Percentiles rank a stretch among this genome's conserved stretches.
Conservation (phyloP, 2,329 filamentous ascomycete genomes). For the Rhytidhysteron rufulum region DNA sequence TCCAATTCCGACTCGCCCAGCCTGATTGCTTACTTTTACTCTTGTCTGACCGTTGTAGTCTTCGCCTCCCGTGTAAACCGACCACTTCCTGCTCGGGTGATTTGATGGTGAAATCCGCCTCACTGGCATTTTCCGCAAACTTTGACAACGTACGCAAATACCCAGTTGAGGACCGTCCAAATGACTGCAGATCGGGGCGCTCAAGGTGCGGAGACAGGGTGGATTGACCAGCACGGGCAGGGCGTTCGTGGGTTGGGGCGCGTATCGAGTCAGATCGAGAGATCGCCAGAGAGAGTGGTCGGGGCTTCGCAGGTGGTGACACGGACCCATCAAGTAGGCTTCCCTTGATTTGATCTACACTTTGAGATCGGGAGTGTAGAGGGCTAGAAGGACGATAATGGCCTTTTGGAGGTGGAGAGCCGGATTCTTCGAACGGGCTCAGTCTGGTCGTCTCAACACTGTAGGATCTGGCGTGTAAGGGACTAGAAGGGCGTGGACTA, state of each 20-base stretch:
- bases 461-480: conserved; percentile 12
- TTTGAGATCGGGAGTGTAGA: conserved; percentile 29
- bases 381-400: conserved; percentile 1
- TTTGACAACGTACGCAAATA: conserved; percentile 85
- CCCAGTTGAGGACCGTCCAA: conserved; percentile 85
- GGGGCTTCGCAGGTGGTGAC: conserved; percentile 41
- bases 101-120: conserved; percentile 77
- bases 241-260: conserved; percentile 32
- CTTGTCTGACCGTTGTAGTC: conserved; percentile 67
- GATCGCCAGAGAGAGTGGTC: conserved; percentile 39
- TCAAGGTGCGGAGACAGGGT: conserved; percentile 28
- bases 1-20: conserved; percentile 89
- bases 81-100: conserved; percentile 79
- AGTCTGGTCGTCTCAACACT: background rate
- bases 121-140: conserved; percentile 69
- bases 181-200: conserved; percentile 64
- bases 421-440: background rate
- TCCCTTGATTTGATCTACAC: conserved; percentile 37
- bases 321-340: conserved; percentile 47
- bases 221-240: conserved; percentile 17
- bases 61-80: conserved; percentile 78
- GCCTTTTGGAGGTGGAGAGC: background rate
- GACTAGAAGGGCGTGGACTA: too few species aligned
- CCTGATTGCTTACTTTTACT: conserved; percentile 51
- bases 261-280: conserved; percentile 36